Conservation (phyloP, 441 rosid species). For the Euphorbia celastroides region DNA sequence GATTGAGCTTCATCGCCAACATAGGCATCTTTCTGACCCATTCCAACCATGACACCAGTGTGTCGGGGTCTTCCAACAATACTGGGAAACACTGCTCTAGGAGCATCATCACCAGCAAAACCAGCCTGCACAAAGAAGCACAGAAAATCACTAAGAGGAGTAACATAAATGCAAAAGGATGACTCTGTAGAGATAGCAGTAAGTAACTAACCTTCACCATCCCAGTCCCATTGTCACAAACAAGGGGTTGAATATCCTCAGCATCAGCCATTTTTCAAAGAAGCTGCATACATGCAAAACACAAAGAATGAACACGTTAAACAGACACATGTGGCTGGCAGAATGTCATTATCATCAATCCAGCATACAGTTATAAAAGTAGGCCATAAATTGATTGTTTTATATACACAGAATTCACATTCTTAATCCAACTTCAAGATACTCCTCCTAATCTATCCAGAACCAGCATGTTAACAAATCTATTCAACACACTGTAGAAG, state of each 20-base stretch:
- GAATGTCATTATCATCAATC: neutral
- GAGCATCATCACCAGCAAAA: slow-evolving; percentile 46
- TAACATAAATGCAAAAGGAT: neutral
- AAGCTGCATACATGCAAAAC: neutral
- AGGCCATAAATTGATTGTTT: neutral
- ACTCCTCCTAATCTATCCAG: neutral
- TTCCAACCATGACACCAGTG: slow-evolving; percentile 16
- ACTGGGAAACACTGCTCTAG: slow-evolving; percentile 49
- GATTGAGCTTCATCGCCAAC: slow-evolving; percentile 9
- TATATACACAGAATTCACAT: neutral
- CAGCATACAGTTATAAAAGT: neutral
- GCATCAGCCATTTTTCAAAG: slow-evolving; percentile 36
- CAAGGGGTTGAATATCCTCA: slow-evolving; percentile 49
- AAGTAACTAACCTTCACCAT: slow-evolving; percentile 33
- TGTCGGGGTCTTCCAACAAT: slow-evolving; percentile 43
- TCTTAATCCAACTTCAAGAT: neutral
- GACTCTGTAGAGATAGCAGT: neutral
- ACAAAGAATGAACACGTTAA: neutral
- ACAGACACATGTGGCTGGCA: neutral
- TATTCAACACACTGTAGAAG: neutral
- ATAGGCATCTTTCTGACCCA: neutral
- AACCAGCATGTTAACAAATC: neutral
- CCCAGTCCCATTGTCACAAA: slow-evolving; percentile 48
- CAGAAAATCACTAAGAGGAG: neutral
- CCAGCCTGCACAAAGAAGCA: slow-evolving; percentile 29